Conservation (phyloP, 2,329 filamentous ascomycete species). For the Alternaria viburni region DNA sequence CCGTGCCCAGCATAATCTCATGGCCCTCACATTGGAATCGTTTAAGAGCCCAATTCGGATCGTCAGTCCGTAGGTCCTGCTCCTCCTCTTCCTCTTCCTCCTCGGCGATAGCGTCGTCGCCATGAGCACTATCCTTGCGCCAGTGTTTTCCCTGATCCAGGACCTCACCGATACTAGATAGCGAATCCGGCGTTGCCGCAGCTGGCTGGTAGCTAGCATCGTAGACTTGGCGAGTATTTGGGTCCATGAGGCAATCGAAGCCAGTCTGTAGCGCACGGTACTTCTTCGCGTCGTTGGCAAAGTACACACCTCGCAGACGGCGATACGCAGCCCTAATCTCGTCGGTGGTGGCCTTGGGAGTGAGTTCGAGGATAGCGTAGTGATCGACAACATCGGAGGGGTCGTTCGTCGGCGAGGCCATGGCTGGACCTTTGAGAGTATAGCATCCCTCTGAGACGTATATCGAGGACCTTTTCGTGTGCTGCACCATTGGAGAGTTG, state of each 20-base stretch:
- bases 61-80: slow-evolving; percentile 21
- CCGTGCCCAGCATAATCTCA: slow-evolving; percentile 27
- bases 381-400: slow-evolving; percentile 35
- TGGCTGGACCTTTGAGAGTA: slow-evolving; percentile 24
- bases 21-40: slow-evolving; percentile 19
- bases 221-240: slow-evolving; percentile 35
- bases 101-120: slow-evolving; percentile 22
- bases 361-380: slow-evolving; percentile 38
- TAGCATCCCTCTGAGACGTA: slow-evolving; percentile 34
- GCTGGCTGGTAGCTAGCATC: slow-evolving; percentile 22
- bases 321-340: slow-evolving; percentile 40
- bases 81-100: slow-evolving; percentile 28
- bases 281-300: slow-evolving; percentile 33
- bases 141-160: slow-evolving; percentile 27
- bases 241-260: slow-evolving; percentile 39
- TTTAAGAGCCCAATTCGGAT: slow-evolving; percentile 38
- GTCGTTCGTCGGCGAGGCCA: slow-evolving; percentile 25
- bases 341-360: slow-evolving; percentile 30
- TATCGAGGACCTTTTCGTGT: slow-evolving; percentile 32
- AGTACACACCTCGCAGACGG: slow-evolving; percentile 36
- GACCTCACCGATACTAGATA: slow-evolving; percentile 18
- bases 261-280: slow-evolving; percentile 40
- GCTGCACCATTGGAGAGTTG: slow-evolving; percentile 18
- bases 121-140: slow-evolving; percentile 30
- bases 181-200: slow-evolving; percentile 4